Evolutionary conservation across 2,329 filamentous ascomycete species (phyloP).

Genomic region (Paracoccidioides brasiliensis): DNA sequence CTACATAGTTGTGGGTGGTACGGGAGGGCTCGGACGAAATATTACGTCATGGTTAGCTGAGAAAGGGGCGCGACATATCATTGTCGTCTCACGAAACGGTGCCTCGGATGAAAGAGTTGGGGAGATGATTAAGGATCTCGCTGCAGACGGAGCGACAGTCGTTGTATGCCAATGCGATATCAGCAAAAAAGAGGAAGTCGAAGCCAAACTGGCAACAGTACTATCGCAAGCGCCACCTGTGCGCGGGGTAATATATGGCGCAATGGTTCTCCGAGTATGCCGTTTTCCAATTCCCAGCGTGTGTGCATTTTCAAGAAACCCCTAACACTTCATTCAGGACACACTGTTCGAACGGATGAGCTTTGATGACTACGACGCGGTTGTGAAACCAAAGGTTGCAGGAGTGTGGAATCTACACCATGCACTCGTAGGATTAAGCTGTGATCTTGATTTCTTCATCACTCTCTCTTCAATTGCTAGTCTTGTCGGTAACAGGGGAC

Average conservation of each 20-base stretch:
- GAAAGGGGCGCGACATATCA: slow-evolving; percentile 39
- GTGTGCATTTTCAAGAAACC: neutral
- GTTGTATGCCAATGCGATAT: slow-evolving; percentile 18
- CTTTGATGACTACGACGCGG: slow-evolving; percentile 1
- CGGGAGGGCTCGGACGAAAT: slow-evolving; percentile 43
- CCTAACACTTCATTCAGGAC: neutral
- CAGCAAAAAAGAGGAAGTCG: slow-evolving; percentile 15
- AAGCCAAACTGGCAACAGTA: slow-evolving; percentile 13
- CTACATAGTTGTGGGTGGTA: slow-evolving; percentile 43
- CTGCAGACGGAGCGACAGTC: slow-evolving; percentile 1
- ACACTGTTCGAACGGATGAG: slow-evolving; percentile 5
- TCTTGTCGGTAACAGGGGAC: slow-evolving; percentile 26
- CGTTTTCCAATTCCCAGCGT: neutral
- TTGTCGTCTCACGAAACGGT: slow-evolving; percentile 41
- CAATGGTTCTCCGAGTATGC: slow-evolving; percentile 27
- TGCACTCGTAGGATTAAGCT: neutral
- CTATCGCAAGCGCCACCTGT: slow-evolving; percentile 16
- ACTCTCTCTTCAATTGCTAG: slow-evolving; percentile 15
- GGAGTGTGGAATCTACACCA: slow-evolving; percentile 5
- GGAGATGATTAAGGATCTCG: slow-evolving; percentile 10
- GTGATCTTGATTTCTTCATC: slow-evolving; percentile 13
- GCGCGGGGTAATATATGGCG: slow-evolving; percentile 29
- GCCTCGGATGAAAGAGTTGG: slow-evolving; percentile 16
- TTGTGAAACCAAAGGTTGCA: slow-evolving; percentile 2
- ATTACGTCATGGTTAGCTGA: slow-evolving; percentile 37